Evolutionary conservation across 805 yeast species (phyloP).

Genomic region (Tetrapisispora arboricola): DNA sequence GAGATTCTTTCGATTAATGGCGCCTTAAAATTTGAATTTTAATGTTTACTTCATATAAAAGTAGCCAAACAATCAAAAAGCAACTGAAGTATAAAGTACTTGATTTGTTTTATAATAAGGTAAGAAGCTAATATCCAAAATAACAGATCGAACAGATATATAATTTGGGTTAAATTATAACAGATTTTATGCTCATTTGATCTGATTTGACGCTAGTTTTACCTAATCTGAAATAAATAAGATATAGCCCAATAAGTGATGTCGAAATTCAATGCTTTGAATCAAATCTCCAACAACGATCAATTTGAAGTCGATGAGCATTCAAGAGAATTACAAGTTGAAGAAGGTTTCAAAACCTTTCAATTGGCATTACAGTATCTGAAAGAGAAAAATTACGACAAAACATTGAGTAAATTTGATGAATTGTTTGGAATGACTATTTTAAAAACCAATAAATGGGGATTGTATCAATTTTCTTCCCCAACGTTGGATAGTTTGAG

Average conservation of each 20-base stretch:
- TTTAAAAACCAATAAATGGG: slow-evolving; percentile 37
- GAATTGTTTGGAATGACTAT: slow-evolving; percentile 62
- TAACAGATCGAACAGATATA: too few relatives aligned
- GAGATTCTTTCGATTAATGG: too few relatives aligned
- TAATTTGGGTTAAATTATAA: too few relatives aligned
- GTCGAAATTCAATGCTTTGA: slow-evolving; percentile 74
- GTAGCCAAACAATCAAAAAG: too few relatives aligned
- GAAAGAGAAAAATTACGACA: slow-evolving; percentile 36
- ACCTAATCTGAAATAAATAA: too few relatives aligned
- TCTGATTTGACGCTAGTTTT: too few relatives aligned
- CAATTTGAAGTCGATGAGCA: slow-evolving; percentile 72
- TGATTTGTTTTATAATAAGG: too few relatives aligned
- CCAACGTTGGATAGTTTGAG: slow-evolving; percentile 67
- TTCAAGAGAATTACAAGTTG: slow-evolving; percentile 81
- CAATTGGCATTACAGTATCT: slow-evolving; percentile 61
- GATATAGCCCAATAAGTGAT: slow-evolving; percentile 3
- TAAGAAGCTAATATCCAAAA: too few relatives aligned
- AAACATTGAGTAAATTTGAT: slow-evolving; percentile 47
- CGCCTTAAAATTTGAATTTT: too few relatives aligned
- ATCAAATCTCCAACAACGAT: slow-evolving; percentile 61
- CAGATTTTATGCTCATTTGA: too few relatives aligned
- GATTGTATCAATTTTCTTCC: slow-evolving; percentile 30
- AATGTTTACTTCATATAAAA: too few relatives aligned
- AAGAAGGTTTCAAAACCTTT: slow-evolving; percentile 69
- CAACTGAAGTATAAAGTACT: too few relatives aligned